These are phyloP conservation scores for Tylopilus plumbeoviolaceoides DNA, from an alignment of 768 basidiomycete species.

Conservation along the genomic window DNA sequence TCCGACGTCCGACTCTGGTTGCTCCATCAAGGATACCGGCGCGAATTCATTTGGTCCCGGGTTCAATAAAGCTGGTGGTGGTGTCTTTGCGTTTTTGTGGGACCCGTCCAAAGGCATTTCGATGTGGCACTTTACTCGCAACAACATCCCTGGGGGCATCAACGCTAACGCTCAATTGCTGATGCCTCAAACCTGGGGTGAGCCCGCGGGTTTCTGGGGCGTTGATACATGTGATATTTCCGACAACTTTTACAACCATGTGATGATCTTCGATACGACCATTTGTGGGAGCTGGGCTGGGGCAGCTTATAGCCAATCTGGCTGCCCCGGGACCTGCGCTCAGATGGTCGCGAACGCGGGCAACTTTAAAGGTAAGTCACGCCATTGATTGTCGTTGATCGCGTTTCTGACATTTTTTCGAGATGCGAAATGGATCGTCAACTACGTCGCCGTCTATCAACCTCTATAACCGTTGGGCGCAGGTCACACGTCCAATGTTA, in stretches of 20 bases:
- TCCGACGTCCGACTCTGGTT: constrained; percentile 41
- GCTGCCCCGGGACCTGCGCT: constrained; percentile 42
- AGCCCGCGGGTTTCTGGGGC: constrained; percentile 50
- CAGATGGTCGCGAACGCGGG: constrained; percentile 47
- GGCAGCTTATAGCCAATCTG: constrained; percentile 17
- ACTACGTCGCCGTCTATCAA: constrained; percentile 51
- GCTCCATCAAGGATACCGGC: constrained; percentile 41
- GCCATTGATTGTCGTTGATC: not conserved
- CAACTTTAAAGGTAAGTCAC: constrained; percentile 46
- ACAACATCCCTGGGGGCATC: constrained; percentile 48
- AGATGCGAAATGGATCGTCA: constrained; percentile 57
- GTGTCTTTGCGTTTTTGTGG: constrained; percentile 59
- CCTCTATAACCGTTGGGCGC: not conserved
- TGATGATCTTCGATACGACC: constrained; percentile 39
- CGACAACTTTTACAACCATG: constrained; percentile 47
- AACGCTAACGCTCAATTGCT: constrained; percentile 35
- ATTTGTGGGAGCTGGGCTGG: constrained; percentile 32
- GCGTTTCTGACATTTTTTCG: constrained; percentile 2
- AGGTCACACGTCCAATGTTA: not conserved
- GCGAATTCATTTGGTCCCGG: constrained; percentile 37
- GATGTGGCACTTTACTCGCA: constrained; percentile 54
- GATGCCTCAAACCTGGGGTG: constrained; percentile 46
- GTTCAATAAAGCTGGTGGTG: constrained; percentile 37
- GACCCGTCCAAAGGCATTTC: constrained; percentile 42
- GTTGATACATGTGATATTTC: constrained; percentile 45